Evolutionary conservation across 23 red algal genomes (phyloP).

Genomic region (Agarophyton chilense): DNA sequence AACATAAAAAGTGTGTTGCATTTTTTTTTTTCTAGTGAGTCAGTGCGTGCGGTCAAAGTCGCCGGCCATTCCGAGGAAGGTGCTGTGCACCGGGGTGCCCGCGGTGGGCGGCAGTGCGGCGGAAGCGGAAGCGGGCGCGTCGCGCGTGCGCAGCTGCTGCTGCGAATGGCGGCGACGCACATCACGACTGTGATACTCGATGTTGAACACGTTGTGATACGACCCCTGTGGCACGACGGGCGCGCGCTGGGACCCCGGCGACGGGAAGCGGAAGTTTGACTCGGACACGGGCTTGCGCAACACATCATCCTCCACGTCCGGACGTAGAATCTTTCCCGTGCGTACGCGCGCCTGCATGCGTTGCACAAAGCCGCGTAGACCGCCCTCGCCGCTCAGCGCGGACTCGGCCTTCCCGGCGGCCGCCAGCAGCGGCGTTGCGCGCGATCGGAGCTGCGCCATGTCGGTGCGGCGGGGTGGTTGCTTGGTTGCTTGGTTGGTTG

Average conservation of each 20-base stretch:
- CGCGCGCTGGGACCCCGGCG: conserved; percentile 58
- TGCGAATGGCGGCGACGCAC: conserved; percentile 26
- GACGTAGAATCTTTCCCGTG: conserved; percentile 71
- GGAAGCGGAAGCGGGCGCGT: conserved; percentile 19
- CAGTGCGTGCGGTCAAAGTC: too few relatives aligned
- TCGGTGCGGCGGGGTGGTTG: too few relatives aligned
- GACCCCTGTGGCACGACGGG: conserved; percentile 74
- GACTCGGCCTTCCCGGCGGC: conserved; percentile 17
- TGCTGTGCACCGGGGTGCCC: conserved; percentile 2
- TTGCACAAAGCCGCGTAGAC: conserved; percentile 50
- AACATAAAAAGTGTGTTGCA: too few relatives aligned
- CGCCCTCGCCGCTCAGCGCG: conserved; percentile 12
- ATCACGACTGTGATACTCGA: conserved; percentile 75
- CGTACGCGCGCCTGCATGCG: conserved; percentile 44
- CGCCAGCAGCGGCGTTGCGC: conserved; percentile 15
- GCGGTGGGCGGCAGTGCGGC: conserved; percentile 59
- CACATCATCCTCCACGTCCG: conserved; percentile 75
- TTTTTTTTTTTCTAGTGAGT: conserved; percentile 2
- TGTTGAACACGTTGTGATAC: conserved; percentile 80
- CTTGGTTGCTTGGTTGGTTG: too few relatives aligned
- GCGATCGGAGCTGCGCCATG: conserved; percentile 58
- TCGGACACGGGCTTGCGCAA: conserved; percentile 66
- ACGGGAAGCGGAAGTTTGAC: conserved; percentile 65
- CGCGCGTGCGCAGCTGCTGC: conserved; percentile 2
- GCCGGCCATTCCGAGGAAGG: conserved; percentile 52